Percentiles rank a stretch among this genome's conserved stretches.
These are phyloP conservation scores for Acanthamoeba culbertsoni DNA, from an alignment of 208 protist species.

Conservation along the genomic window DNA sequence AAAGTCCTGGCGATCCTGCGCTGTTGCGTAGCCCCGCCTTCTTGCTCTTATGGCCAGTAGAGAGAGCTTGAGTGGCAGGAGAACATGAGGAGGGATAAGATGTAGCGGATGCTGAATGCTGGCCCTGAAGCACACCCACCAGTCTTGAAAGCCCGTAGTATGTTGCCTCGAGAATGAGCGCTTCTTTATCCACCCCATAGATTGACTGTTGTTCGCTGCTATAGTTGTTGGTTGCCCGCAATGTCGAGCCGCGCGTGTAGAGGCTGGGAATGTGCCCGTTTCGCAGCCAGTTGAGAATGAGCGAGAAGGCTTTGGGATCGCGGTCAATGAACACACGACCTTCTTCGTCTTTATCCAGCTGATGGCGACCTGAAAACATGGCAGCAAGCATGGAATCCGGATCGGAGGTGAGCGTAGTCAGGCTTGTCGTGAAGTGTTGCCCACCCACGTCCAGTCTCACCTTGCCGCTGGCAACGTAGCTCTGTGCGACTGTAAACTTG, in stretches of 20 bases:
- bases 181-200: not conserved
- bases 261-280: constrained; percentile 1
- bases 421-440: not conserved
- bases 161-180: not conserved
- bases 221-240: too few species aligned
- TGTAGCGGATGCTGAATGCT: too few species aligned
- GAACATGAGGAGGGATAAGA: too few species aligned
- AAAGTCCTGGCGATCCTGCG: too few species aligned
- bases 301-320: constrained; percentile 13
- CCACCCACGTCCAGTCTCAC: not conserved
- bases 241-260: too few species aligned
- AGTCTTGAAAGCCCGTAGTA: too few species aligned
- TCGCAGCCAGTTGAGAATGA: constrained; percentile 36
- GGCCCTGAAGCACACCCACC: too few species aligned
- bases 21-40: too few species aligned
- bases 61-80: too few species aligned
- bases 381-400: not conserved
- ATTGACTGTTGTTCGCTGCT: too few species aligned
- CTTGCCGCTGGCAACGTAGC: not conserved
- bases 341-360: not conserved
- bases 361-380: not conserved
- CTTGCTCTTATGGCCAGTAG: too few species aligned
- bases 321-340: constrained; percentile 22
- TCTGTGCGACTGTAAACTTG: not conserved
- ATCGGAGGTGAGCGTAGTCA: not conserved